Percentiles rank a stretch among this genome's conserved stretches.
Conservation (phyloP, 2,329 filamentous ascomycete genomes). For the Gaeumannomyces tritici region DNA sequence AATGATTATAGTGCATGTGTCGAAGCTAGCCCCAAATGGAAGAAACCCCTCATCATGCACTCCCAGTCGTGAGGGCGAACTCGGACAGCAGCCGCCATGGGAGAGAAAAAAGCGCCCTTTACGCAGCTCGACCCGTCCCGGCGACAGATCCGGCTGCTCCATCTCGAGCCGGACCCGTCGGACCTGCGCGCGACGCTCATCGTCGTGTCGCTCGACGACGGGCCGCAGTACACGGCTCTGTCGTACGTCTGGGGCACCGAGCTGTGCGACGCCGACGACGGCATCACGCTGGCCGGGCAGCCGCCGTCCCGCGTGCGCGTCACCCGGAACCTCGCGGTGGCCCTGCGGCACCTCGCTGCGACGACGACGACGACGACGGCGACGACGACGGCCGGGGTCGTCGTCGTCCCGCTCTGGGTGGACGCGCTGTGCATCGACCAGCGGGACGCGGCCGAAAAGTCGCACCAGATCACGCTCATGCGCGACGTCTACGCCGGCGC, state of each 20-base stretch:
- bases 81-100: background rate
- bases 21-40: too few relatives aligned
- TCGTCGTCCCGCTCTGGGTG: background rate
- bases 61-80: too few relatives aligned
- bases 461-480: background rate
- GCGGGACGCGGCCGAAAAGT: background rate
- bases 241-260: constrained; percentile 1
- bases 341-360: background rate
- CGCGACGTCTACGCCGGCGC: background rate
- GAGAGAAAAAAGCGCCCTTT: background rate
- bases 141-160: background rate
- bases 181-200: background rate
- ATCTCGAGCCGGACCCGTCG: background rate
- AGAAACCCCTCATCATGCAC: too few relatives aligned
- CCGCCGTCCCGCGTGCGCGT: background rate
- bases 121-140: background rate
- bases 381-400: too few relatives aligned
- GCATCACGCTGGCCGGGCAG: background rate
- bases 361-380: too few relatives aligned
- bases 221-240: background rate
- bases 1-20: too few relatives aligned
- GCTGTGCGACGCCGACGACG: background rate
- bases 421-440: constrained; percentile 2
- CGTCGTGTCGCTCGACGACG: background rate
- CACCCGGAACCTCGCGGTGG: background rate